These are phyloP conservation scores for Saussurea involucrata DNA, from an alignment of 129 eudicot species.

Conservation along the genomic window DNA sequence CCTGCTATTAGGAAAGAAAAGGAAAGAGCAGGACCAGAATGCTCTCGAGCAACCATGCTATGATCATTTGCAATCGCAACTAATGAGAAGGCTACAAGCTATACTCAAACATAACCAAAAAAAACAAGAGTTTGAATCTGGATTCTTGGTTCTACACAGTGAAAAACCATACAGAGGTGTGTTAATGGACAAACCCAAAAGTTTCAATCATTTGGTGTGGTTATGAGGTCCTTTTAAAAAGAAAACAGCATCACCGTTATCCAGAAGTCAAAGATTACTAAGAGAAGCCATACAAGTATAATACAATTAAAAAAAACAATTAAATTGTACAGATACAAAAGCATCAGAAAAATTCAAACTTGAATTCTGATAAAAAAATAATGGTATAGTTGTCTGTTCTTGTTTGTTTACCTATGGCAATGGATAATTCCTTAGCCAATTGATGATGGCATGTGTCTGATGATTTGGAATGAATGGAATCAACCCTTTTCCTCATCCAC, in stretches of 20 bases:
- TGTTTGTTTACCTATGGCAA: constrained; percentile 58
- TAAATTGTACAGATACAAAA: neutral
- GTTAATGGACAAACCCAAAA: neutral
- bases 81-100: too few species aligned
- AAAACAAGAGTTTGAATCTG: neutral
- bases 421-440: constrained; percentile 84
- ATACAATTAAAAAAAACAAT: too few species aligned
- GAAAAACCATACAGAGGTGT: neutral
- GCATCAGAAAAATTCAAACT: neutral
- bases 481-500: constrained; percentile 86
- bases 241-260: neutral
- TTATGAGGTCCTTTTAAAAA: neutral
- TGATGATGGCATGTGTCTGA: constrained; percentile 59
- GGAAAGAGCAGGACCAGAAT: constrained; percentile 90
- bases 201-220: neutral
- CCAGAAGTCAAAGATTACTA: neutral
- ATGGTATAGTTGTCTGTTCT: neutral
- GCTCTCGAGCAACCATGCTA: constrained; percentile 51
- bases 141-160: too few species aligned
- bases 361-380: neutral
- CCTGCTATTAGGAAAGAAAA: constrained; percentile 93
- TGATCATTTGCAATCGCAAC: too few species aligned
- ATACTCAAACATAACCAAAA: neutral
- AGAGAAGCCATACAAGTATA: neutral
- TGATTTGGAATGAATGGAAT: constrained; percentile 56